phyloP scores from a whole-genome alignment of 176 grass and related monocot genomes.

The Hordeum vulgare region DNA sequence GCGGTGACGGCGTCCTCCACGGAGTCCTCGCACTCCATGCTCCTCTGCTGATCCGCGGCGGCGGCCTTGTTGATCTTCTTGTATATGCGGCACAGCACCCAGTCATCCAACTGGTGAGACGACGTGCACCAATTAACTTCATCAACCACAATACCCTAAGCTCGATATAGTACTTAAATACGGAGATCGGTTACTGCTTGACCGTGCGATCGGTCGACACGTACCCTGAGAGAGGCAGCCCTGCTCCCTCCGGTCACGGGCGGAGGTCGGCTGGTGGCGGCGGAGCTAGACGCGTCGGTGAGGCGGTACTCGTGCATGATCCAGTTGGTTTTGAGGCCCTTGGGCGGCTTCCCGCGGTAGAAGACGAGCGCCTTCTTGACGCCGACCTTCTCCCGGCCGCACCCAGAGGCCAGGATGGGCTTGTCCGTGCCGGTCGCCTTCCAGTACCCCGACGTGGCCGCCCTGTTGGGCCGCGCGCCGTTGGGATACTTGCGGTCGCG shows the following conservation, averaged over 20 bases:
- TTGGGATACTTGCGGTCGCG: slow-evolving; percentile 94
- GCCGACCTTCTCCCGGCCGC: slow-evolving; percentile 58
- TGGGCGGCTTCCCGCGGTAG: slow-evolving; percentile 90
- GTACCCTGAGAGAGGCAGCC: slow-evolving; percentile 70
- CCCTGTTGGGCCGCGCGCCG: slow-evolving; percentile 75
- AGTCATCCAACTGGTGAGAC: slow-evolving; percentile 75
- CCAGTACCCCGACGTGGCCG: slow-evolving; percentile 93
- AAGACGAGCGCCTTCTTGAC: slow-evolving; percentile 96
- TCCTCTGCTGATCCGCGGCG: slow-evolving; percentile 1
- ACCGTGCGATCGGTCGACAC: background rate
- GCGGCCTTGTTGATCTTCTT: slow-evolving; percentile 71
- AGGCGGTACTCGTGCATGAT: slow-evolving; percentile 99
- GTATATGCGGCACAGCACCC: slow-evolving; percentile 97
- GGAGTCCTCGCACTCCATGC: slow-evolving; percentile 46
- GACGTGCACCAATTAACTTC: slow-evolving; percentile 18
- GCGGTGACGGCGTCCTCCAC: slow-evolving; percentile 38
- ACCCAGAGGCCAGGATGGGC: slow-evolving; percentile 46
- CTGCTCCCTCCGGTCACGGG: slow-evolving; percentile 8
- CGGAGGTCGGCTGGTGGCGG: background rate
- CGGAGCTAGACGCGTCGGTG: slow-evolving; percentile 19
- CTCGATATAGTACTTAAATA: background rate
- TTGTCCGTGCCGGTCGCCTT: slow-evolving; percentile 97
- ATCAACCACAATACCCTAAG: background rate
- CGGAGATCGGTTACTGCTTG: background rate
- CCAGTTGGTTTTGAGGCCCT: slow-evolving; percentile 79